Evolutionary conservation across 306 rosid species (phyloP).

Genomic region (Lathyrus tuberosus): DNA sequence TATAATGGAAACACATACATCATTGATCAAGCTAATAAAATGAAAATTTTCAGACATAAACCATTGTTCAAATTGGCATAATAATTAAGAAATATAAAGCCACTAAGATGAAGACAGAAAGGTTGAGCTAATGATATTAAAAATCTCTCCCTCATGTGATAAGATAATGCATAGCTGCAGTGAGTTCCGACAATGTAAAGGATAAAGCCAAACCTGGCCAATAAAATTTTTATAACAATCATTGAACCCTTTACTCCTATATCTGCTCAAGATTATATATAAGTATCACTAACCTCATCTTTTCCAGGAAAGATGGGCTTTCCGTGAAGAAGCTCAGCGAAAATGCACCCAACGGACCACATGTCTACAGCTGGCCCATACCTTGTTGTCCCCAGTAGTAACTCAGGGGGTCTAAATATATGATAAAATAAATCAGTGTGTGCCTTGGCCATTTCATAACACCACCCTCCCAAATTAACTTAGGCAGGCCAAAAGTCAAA

Average conservation of each 20-base stretch:
- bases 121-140: neutral
- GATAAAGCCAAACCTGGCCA: neutral
- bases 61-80: neutral
- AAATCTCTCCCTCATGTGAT: neutral
- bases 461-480: neutral
- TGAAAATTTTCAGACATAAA: neutral
- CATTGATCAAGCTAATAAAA: neutral
- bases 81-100: neutral
- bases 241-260: neutral
- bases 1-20: slow-evolving; percentile 11
- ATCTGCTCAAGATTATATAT: neutral
- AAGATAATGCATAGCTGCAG: neutral
- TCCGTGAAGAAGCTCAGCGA: slow-evolving; percentile 77
- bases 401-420: slow-evolving; percentile 71
- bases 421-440: slow-evolving; percentile 11
- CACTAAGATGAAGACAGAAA: neutral
- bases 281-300: slow-evolving; percentile 56
- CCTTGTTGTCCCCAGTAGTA: slow-evolving; percentile 71
- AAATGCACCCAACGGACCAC: slow-evolving; percentile 89
- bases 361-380: slow-evolving; percentile 81
- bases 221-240: slow-evolving; percentile 1
- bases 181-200: neutral
- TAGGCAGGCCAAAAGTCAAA: slow-evolving; percentile 1
- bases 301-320: slow-evolving; percentile 74
- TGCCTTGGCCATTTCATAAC: no score